Conservation (phyloP, 2,329 filamentous ascomycete species). For the Didymella pomorum region DNA sequence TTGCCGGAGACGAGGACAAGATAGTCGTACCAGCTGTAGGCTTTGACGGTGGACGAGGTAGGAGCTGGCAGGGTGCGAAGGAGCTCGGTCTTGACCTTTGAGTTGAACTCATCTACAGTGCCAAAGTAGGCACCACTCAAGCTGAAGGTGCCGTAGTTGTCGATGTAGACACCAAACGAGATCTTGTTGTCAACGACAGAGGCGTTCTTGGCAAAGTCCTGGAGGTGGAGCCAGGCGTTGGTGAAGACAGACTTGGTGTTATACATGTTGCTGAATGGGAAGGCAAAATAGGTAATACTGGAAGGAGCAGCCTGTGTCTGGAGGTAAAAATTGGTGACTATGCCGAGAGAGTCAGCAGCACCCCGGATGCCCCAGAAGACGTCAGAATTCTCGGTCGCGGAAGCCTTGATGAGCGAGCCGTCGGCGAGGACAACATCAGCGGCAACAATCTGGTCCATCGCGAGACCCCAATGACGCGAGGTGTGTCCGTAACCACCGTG, state of each 20-base stretch:
- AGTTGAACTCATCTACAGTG: conserved; percentile 47
- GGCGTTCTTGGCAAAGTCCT: conserved; percentile 52
- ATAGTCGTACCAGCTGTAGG: conserved; percentile 49
- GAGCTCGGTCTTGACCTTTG: conserved; percentile 50
- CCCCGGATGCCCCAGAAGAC: conserved; percentile 55
- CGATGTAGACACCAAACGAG: conserved; percentile 54
- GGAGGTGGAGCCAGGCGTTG: conserved; percentile 52
- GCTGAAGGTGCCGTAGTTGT: conserved; percentile 45
- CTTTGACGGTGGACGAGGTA: conserved; percentile 31
- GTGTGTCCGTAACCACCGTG: conserved; percentile 49
- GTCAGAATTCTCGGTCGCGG: conserved; percentile 43
- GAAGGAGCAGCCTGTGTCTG: conserved; percentile 41
- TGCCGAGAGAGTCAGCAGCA: conserved; percentile 53
- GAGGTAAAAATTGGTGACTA: conserved; percentile 51
- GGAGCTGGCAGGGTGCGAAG: conserved; percentile 48
- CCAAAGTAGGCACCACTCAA: conserved; percentile 55
- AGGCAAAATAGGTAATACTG: conserved; percentile 41
- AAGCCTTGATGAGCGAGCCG: conserved; percentile 50
- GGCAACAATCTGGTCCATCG: conserved; percentile 47
- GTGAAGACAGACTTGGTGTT: conserved; percentile 43
- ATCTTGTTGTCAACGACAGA: conserved; percentile 53
- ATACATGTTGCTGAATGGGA: conserved; percentile 38
- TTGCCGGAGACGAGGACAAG: conserved; percentile 54
- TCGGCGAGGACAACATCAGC: conserved; percentile 52
- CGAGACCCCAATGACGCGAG: conserved; percentile 48